Base-by-base conservation (phyloP, 2,329 filamentous ascomycete genomes). In the Mariannaea elegans region DNA sequence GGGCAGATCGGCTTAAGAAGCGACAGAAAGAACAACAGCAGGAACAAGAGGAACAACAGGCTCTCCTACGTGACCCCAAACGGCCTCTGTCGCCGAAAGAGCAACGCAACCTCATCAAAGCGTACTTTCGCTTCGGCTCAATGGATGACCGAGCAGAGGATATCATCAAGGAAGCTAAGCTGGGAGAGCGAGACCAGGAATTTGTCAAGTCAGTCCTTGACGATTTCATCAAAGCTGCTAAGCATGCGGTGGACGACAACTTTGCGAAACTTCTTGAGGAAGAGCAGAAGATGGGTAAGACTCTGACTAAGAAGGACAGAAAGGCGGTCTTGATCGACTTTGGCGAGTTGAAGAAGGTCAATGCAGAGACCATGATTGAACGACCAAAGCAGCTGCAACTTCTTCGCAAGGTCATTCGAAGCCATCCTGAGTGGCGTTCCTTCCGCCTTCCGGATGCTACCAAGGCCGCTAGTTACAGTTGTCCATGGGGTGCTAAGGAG, bases 251-350 rank as follows among this genome's bases (percentile, higher is more conserved):
- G 48, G 86, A 88, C 7, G 82, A 82, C 31, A 90, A 93, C 67
- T 90, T 86, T 63, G 88, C 89, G 19, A 87, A 87, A 59, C 84
- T 96, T 16, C 86, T 93, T 31, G 88, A 90, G 62, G 92, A 93
- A 71, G 93, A 97, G 68, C 92, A 95, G 75, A 87, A 90, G 64
- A 84, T 86, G 0, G 92, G 92, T 72, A 96, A 95, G 74, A 84
- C 88, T 2, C 78, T 96, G 54, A 97, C 94, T 0, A 97, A 98
- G 81, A 99, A 99, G 76, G 95, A 99, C 74, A 93, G 93, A 77
- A 99, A 99, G 77, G 95, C 95, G 1, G 92, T 99, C 16, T 81
- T 99, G 42, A 97, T 99, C 70, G 94, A 98, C 73, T 97, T 94
- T 77, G 90, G 91, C 44, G 93, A 94, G 55, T 90, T 97, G 49